Base-by-base conservation (phyloP, 2,329 filamentous ascomycete genomes). In the Chrysoporthe cubensis region DNA sequence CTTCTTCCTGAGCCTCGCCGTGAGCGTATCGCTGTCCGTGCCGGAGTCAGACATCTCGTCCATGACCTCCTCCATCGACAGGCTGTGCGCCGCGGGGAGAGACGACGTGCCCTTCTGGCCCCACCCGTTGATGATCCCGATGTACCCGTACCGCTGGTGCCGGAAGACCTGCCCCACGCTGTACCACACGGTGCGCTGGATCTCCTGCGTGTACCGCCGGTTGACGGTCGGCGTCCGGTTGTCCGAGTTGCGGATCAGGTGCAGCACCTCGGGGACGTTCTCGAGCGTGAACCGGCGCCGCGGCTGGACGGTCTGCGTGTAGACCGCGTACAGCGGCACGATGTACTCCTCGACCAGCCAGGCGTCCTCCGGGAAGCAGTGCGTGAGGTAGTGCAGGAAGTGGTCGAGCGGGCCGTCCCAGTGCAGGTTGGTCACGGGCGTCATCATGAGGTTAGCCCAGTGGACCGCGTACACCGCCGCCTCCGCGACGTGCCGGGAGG, bases 121-220 rank as follows among this genome's bases (percentile, higher is more conserved):
- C 94, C 95, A 99, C n/a, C 94, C 94, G 16, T 91, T 92, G 68
- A 99, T 91, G 37, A 96, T 86, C 21, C 91, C 94, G 61, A 90
- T 82, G 76, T 95, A 97, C 26, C 85, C 82, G 76, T 96, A 97
- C 58, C 94, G 87, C 70, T 84, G 88, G 79, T 99, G 96, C 60
- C 85, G 86, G 76, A 98, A 97, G 7, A 97, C 85, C 73, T 96
- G 91, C 0, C 96, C 96, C 61, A 97, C 86, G 62, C 84, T 87
- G 77, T 88, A 95, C 69, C 80, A 84, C 62, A 93, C 87, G 4
- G 66, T 69, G 40, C 69, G 67, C 65, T 69, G 75, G 73, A 75
- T 79, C 72, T 71, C 79, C 63, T 77, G 75, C 2, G 78, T 77
- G 71, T 78, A 76, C 3, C 77, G 74, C 4, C 77, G 72, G 68